A percentile compares a stretch with the other conserved stretches of the same genome.
Evolutionary conservation across 164 flowering plant genomes (phyloP).

Genomic region (Litsea cubeba): DNA sequence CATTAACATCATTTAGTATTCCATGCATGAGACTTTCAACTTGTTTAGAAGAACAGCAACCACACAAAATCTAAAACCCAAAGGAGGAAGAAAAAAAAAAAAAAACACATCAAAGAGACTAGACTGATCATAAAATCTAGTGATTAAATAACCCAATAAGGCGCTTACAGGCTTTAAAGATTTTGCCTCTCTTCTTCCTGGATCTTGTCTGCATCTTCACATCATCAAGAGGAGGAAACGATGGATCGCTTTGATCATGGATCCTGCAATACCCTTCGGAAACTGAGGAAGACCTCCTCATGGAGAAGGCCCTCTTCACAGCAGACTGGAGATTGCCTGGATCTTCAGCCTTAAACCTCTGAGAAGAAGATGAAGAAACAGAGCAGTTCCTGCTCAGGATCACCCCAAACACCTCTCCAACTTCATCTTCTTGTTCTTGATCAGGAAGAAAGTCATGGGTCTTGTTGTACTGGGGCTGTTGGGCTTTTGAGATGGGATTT

Average conservation of each 20-base stretch:
- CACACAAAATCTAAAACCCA: not conserved
- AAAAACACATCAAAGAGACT: not conserved
- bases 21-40: not conserved
- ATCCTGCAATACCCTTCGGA: conserved; percentile 54
- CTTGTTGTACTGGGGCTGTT: conserved; percentile 8
- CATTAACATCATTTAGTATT: not conserved
- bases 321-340: conserved; percentile 13
- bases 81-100: too few species aligned
- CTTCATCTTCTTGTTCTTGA: conserved; percentile 19
- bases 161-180: conserved; percentile 17
- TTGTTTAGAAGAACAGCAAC: not conserved
- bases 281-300: conserved; percentile 53
- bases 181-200: conserved; percentile 10
- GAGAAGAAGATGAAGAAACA: conserved; percentile 22
- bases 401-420: conserved; percentile 15
- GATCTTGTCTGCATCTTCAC: conserved; percentile 4
- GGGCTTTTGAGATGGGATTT: conserved; percentile 8
- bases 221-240: conserved; percentile 1
- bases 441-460: conserved; percentile 5
- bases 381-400: conserved; percentile 32
- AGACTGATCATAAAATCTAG: not conserved
- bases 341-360: conserved; percentile 16
- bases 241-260: conserved; percentile 30
- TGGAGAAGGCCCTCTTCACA: conserved; percentile 38
- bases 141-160: conserved; percentile 8